phyloP scores from a whole-genome alignment of 768 basidiomycete species.

The Cantharellus anzutake region DNA sequence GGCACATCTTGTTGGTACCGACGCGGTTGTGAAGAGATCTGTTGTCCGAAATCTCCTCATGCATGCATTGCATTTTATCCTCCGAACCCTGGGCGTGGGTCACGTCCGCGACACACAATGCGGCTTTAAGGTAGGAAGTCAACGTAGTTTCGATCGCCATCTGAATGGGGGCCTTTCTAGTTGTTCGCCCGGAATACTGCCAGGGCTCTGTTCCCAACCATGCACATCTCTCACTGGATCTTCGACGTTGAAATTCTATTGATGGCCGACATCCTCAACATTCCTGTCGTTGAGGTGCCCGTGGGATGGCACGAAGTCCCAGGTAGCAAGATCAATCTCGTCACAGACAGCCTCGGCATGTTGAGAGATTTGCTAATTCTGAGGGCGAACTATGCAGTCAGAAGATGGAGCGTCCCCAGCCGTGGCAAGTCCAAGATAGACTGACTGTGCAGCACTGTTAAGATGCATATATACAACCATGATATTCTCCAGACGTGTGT shows the following conservation, averaged over 20 bases:
- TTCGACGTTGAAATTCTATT: conserved; percentile 90
- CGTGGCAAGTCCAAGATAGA: no score
- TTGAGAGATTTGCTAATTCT: conserved; percentile 70
- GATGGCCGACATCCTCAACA: conserved; percentile 54
- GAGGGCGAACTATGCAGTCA: conserved; percentile 58
- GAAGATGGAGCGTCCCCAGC: conserved; percentile 35
- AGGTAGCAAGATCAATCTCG: conserved; percentile 79
- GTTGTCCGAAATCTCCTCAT: conserved; percentile 77
- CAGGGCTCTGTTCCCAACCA: conserved; percentile 61
- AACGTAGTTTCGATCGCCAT: background rate
- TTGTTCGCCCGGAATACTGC: conserved; percentile 75
- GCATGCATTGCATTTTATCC: conserved; percentile 81
- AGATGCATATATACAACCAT: no score
- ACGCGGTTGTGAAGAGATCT: conserved; percentile 79
- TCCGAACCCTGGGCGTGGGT: conserved; percentile 74
- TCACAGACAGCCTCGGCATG: conserved; percentile 78
- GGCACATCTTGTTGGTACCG: conserved; percentile 87
- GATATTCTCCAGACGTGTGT: no score
- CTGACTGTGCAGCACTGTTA: no score
- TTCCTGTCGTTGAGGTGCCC: conserved; percentile 72
- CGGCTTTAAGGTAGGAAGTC: conserved; percentile 54
- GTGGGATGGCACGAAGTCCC: conserved; percentile 88
- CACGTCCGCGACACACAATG: conserved; percentile 91
- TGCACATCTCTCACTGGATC: conserved; percentile 85
- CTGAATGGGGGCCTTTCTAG: conserved; percentile 7